Evolutionary conservation across 768 basidiomycete species (phyloP).

Genomic region (Trametes cinnabarina): DNA sequence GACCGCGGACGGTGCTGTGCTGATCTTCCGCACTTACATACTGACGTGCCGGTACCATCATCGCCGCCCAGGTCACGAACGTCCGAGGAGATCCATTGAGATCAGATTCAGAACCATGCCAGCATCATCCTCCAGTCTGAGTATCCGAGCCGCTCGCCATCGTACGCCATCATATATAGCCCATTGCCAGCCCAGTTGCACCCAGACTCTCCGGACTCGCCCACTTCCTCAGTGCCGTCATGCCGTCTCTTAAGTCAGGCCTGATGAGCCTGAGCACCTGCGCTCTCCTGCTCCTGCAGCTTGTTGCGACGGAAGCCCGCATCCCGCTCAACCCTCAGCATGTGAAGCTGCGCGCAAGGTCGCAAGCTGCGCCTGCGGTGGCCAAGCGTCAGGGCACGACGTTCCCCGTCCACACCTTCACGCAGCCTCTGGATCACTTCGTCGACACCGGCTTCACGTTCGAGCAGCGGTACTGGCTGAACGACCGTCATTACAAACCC

Average conservation of each 20-base stretch:
- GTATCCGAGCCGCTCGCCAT: neutral
- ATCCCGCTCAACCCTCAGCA: conserved; percentile 1
- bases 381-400: conserved; percentile 25
- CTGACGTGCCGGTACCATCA: no score
- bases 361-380: neutral
- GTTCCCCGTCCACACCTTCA: conserved; percentile 66
- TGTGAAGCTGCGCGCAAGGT: conserved; percentile 4
- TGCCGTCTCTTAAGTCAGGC: neutral
- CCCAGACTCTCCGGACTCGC: neutral
- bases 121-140: neutral
- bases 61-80: no score
- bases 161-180: no score
- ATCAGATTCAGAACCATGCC: neutral
- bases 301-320: neutral
- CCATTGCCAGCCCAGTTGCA: no score
- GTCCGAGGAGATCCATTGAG: no score
- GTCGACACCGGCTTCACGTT: conserved; percentile 61
- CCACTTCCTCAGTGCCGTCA: neutral
- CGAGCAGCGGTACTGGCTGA: conserved; percentile 88
- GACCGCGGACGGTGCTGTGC: no score
- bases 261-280: neutral
- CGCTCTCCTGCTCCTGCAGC: neutral
- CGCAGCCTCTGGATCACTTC: conserved; percentile 85
- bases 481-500: conserved; percentile 67
- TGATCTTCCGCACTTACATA: no score